These are phyloP conservation scores for Cucumis sativus DNA, from an alignment of 306 rosid species.

Conservation along the genomic window Cucumber_9930_V3 NC_026660.2:9818501-9819000, in stretches of 20 bases:
- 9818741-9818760: no score
- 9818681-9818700: neutral
- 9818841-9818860: neutral
- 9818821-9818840: constrained; percentile 1
- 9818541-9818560: constrained; percentile 16
- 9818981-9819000: neutral
- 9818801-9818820: constrained; percentile 61
- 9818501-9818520: constrained; percentile 34
- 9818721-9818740: constrained; percentile 6
- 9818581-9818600: neutral
- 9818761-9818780: no score
- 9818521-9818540: neutral
- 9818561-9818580: neutral
- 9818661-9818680: constrained; percentile 26
- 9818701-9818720: constrained; percentile 13
- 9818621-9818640: neutral
- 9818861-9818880: neutral
- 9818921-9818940: no score
- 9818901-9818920: no score
- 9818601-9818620: neutral
- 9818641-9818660: constrained; percentile 3
- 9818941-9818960: no score
- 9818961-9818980: neutral
- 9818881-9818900: neutral
- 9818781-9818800: constrained; percentile 39